Evolutionary conservation across 2,329 filamentous ascomycete genomes (phyloP).

Genomic region (Talaromyces rugulosus): DNA sequence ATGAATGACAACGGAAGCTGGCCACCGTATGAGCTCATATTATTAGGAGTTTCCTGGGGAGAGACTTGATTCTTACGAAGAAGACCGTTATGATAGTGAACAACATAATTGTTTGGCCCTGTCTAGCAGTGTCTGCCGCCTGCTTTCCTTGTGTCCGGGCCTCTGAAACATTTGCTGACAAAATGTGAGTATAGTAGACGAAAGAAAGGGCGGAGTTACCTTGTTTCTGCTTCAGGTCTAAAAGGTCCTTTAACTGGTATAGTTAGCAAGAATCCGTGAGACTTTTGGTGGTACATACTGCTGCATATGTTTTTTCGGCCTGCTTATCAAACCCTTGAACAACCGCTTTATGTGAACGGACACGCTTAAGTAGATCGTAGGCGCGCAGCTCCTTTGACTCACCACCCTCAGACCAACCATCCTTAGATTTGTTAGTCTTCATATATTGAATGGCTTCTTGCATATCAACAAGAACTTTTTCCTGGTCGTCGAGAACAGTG

Average conservation of each 20-base stretch:
- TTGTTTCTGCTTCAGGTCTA: neutral
- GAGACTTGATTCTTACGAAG: neutral
- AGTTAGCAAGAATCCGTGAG: neutral
- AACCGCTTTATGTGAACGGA: neutral
- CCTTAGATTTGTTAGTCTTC: neutral
- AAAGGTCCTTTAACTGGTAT: neutral
- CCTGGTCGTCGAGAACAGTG: conserved; percentile 2
- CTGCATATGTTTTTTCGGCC: neutral
- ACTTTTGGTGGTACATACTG: neutral
- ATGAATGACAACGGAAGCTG: conserved; percentile 3
- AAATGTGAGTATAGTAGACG: neutral
- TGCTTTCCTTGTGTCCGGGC: conserved; percentile 7
- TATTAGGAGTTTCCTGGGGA: neutral
- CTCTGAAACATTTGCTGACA: conserved; percentile 6
- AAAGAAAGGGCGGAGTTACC: neutral
- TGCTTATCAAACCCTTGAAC: neutral
- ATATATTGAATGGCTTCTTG: neutral
- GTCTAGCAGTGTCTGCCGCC: conserved; percentile 4
- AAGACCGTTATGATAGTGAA: conserved; percentile 8
- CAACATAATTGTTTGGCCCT: conserved; percentile 6
- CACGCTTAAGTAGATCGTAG: neutral
- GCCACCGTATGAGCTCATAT: neutral
- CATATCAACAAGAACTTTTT: conserved; percentile 6
- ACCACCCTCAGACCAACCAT: neutral
- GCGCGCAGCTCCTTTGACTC: neutral